Evolutionary conservation across 352 stramenopile genomes (phyloP), one percentile per base, ranked within the genome.

Genomic region (Lagenidium giganteum): DNA sequence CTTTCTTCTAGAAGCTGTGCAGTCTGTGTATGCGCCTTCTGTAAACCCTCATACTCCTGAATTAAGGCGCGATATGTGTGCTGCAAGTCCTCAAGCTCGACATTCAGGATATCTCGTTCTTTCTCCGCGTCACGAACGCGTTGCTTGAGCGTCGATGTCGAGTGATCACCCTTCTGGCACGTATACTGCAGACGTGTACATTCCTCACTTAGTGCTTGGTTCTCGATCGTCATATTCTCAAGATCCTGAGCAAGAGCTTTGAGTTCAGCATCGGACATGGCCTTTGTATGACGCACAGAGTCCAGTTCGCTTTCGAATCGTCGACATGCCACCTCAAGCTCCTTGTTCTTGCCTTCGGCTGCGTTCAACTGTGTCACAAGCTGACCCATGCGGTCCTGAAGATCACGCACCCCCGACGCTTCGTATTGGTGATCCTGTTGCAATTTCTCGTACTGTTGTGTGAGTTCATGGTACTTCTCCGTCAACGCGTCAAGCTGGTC

Each of bases 221-320:
- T 93, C 30, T 93, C 81, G 17, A 91, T 60, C 8, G 78, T 93
- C 81, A 93, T 93, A 47, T 93, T 90, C 40, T 93, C 78, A 26
- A 93, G 53, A 42, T 93, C 81, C 53, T 90, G 78, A 8, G 64
- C 54, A 1, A 93, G 64, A 23, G 81, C 81, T 3, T 62, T 51
- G 26, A 82, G 47, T 42, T 93, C 81, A 0, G 64, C 75, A 29
- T 72, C 74, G 44, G 70, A 64, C 64, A 91, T 76, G 3, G 67
- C 75, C 38, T 87, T 83, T 6, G 72, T 41, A 36, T 87, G 73
- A 24, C 80, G 69, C 7, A 83, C 37, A 18, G 38, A 60, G 29
- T 84, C 67, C 17, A 85, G 45, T 29, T 87, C 67, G 20, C 47
- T 67, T 37, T 87, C 70, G 14, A 91, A 27, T 29, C 66, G 67